Conservation (phyloP, 225 moss, liverwort and hornwort genomes). For the Bryum argenteum region DNA sequence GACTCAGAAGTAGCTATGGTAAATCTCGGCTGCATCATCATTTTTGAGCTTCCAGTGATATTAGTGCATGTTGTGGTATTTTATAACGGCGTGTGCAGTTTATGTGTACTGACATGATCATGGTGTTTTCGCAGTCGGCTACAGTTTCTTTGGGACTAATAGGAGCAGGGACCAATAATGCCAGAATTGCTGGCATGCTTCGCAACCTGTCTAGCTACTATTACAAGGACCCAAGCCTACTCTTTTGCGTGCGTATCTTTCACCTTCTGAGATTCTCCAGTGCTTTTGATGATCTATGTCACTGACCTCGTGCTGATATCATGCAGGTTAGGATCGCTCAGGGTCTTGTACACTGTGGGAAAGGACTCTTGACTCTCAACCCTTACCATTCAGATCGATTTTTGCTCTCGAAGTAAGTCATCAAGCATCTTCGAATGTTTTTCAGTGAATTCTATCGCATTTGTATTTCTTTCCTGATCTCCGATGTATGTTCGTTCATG, state of each 20-base stretch:
- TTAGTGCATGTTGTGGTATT: constrained; percentile 14
- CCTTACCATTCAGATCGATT: constrained; percentile 99
- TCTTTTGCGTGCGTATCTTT: constrained; percentile 75
- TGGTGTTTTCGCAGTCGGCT: constrained; percentile 66
- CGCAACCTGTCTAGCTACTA: constrained; percentile 99
- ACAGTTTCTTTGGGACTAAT: constrained; percentile 93
- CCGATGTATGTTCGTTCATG: not conserved
- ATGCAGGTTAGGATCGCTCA: constrained; percentile 98
- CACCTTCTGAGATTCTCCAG: constrained; percentile 11
- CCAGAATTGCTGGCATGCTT: constrained; percentile 99
- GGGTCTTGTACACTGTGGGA: constrained; percentile 97
- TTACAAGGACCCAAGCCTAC: constrained; percentile 92
- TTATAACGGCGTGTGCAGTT: not conserved
- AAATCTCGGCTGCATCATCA: constrained; percentile 24
- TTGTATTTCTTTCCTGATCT: not conserved
- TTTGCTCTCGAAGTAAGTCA: constrained; percentile 88
- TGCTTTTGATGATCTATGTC: constrained; percentile 9
- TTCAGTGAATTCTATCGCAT: not conserved
- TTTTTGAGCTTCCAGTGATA: constrained; percentile 1
- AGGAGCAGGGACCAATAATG: constrained; percentile 99
- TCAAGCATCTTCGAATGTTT: not conserved
- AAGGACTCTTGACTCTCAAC: constrained; percentile 87
- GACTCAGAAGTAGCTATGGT: constrained; percentile 99
- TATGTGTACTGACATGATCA: constrained; percentile 25
- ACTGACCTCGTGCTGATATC: constrained; percentile 25